Conservation (phyloP, 2,329 filamentous ascomycete species). For the Parascedosporium putredinis region DNA sequence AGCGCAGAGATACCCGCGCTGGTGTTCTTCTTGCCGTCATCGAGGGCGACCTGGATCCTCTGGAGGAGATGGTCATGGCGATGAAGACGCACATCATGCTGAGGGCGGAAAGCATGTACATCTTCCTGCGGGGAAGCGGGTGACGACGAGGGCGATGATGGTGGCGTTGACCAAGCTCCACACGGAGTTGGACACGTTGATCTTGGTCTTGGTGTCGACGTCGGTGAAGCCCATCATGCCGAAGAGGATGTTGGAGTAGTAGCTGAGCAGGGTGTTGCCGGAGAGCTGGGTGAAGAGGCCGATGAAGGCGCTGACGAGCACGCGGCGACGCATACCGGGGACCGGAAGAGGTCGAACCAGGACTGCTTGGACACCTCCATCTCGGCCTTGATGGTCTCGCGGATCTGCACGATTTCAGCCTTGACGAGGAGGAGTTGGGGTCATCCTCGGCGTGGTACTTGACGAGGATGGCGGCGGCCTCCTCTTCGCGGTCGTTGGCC, state of each 20-base stretch:
- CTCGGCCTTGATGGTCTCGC: slow-evolving; percentile 43
- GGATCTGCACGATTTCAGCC: slow-evolving; percentile 51
- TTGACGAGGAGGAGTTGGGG: slow-evolving; percentile 39
- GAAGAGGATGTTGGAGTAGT: slow-evolving; percentile 37
- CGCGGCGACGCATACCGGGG: slow-evolving; percentile 37
- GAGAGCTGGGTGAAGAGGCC: slow-evolving; percentile 45
- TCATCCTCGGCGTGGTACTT: slow-evolving; percentile 44
- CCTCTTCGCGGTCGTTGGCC: slow-evolving; percentile 19
- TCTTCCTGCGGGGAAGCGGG: slow-evolving; percentile 36
- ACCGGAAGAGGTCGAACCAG: slow-evolving; percentile 43
- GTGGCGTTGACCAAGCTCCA: slow-evolving; percentile 34
- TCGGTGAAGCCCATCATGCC: slow-evolving; percentile 32
- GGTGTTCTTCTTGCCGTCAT: slow-evolving; percentile 17
- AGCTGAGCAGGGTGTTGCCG: slow-evolving; percentile 38
- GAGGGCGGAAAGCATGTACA: slow-evolving; percentile 41
- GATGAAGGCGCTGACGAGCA: slow-evolving; percentile 36
- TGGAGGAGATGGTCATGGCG: slow-evolving; percentile 40
- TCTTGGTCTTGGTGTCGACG: slow-evolving; percentile 30
- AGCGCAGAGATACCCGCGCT: slow-evolving; percentile 29
- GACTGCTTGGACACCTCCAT: slow-evolving; percentile 39
- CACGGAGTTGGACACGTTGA: slow-evolving; percentile 33
- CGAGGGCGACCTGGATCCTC: slow-evolving; percentile 23
- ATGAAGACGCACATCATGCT: slow-evolving; percentile 41
- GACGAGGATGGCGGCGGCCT: slow-evolving; percentile 21
- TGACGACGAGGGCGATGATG: slow-evolving; percentile 28